Evolutionary conservation across 1,284 basidiomycete genomes (phyloP), one percentile per base, ranked within the genome.

Genomic region (Rhodotorula glutinis): DNA sequence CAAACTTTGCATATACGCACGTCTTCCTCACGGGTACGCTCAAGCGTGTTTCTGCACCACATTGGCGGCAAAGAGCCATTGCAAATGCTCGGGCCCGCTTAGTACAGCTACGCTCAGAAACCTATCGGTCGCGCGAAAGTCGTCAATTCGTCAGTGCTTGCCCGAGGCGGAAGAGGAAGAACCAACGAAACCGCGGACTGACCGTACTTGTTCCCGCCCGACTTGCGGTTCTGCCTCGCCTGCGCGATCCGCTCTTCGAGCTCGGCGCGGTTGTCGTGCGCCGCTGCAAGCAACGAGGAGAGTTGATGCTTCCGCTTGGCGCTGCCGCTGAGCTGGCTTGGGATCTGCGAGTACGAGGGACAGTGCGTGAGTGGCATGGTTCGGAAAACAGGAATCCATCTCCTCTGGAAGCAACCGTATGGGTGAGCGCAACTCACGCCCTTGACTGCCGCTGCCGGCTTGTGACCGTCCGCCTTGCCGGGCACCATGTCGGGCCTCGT

Each of bases 191-290:
- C 21, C 10, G 40, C 16, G 8, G 38, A 33, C 59, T 21, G 51
- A 53, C 76, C 76, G 61, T 77, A 77, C 66, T 76, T 76, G 54
- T 71, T 72, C 3, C 74, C 76, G 0, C 74, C 76, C 16, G 65
- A 61, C 65, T 72, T 75, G 57, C 75, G 68, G 55, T 76, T 77
- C 38, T 60, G 46, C 51, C 75, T 72, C 16, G 72, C 75, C 55
- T 73, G 68, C 9, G 77, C 72, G 51, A 77, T 76, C 47, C 74
- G 59, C 43, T 76, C 75, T 61, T 78, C 77, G 33, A 78, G 44
- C 60, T 76, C 75, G 13, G 65, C 74, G 43, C 76, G 62, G 55
- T 77, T 77, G 41, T 69, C 67, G 65, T 73, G 66, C 29, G 77
- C 76, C 33, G 76, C 74, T 10, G 70, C 68, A 30, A 78, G 63